Base-by-base conservation (phyloP, 177 flowering plant genomes). In the Viscum album region DNA sequence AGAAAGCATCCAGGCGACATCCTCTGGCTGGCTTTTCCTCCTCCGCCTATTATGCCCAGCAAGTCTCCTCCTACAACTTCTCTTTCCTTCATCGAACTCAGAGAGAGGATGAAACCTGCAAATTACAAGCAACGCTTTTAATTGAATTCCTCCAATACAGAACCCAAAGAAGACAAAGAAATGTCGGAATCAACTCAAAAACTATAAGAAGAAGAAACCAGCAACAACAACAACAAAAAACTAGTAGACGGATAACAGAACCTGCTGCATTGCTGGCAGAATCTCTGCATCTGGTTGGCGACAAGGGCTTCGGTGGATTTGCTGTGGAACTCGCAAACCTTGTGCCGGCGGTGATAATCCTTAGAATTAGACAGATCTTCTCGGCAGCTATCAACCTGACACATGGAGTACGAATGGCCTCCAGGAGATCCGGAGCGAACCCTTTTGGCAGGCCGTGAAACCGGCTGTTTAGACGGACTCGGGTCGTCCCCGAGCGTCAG, bases 251-350 rank as follows among this genome's bases (percentile, higher is more conserved):
- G 36, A 41, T n/a, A 64, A 1, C 0, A 30, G 23, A 41, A 89
- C 98, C 98, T 88, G 86, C 98, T 93, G 74, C 98, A 93, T 83
- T 93, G 98, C 79, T 93, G 97, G 77, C 98, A 93, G 75, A 93
- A 93, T 77, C 98, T 81, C 76, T 93, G 98, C 90, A 87, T 84
- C 80, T 84, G 88, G 68, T 84, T 81, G 52, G 81, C 90, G 8
- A 90, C 97, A 23, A 87, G 80, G 8, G 96, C 96, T 71, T 84
- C 85, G 30, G 86, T 78, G 35, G 94, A 79, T 74, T 93, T 93
- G 75, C 91, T 86, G 64, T 93, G 98, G 70, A 78, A 30, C 79
- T 89, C 90, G 69, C 98, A 93, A 3, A 93, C 98, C 75, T 90
- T 93, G 64, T 93, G 98, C 12, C 98, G 79, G 16, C 98, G 81